phyloP scores from a whole-genome alignment of 1,284 basidiomycete genomes.

The Cerioporus squamosus region DNA sequence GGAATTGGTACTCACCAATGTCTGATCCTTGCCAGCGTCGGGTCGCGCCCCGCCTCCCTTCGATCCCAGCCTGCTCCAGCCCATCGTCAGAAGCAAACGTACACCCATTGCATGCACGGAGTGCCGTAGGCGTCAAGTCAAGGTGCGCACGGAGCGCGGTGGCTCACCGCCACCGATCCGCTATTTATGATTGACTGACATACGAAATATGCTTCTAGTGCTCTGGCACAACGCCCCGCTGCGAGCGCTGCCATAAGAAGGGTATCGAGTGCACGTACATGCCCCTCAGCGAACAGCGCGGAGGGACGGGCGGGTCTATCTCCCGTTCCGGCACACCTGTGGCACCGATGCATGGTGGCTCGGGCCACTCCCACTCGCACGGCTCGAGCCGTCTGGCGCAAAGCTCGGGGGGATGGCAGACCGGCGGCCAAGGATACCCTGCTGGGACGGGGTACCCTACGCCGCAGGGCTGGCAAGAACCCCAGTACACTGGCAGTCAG shows the following conservation, averaged over 20 bases:
- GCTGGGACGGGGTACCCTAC: slow-evolving; percentile 5
- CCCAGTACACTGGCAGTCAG: background rate
- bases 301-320: slow-evolving; percentile 24
- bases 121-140: slow-evolving; percentile 59
- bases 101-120: slow-evolving; percentile 54
- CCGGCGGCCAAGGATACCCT: background rate
- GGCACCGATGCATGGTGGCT: too few relatives aligned
- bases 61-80: slow-evolving; percentile 29
- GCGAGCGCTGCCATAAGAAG: slow-evolving; percentile 39
- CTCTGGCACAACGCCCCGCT: slow-evolving; percentile 34
- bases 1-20: too few relatives aligned
- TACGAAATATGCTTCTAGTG: slow-evolving; percentile 24
- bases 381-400: background rate
- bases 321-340: slow-evolving; percentile 19
- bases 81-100: slow-evolving; percentile 42
- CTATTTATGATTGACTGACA: background rate
- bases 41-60: slow-evolving; percentile 5
- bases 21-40: background rate
- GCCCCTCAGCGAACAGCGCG: slow-evolving; percentile 35
- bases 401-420: slow-evolving; percentile 7
- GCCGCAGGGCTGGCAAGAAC: slow-evolving; percentile 16
- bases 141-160: slow-evolving; percentile 37
- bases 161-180: slow-evolving; percentile 11
- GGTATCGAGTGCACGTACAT: slow-evolving; percentile 39
- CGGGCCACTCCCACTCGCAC: slow-evolving; percentile 2